Evolutionary conservation across 2,329 filamentous ascomycete species (phyloP), one percentile per base, ranked within the genome.

Genomic region (Escovopsis sp.): DNA sequence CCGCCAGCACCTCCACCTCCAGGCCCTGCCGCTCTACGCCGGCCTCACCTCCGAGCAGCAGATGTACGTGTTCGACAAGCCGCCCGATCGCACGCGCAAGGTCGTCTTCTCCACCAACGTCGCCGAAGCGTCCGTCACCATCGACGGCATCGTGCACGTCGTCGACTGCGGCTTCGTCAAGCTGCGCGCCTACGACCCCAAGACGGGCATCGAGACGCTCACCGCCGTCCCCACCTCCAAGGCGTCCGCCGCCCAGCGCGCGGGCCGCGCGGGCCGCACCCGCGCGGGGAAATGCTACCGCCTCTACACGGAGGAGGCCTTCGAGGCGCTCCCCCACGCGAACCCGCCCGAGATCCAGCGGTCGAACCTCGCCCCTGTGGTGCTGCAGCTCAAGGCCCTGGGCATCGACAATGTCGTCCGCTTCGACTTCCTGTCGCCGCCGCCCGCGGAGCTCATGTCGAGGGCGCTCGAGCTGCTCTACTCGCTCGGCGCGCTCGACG

Each of bases 21-120:
- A 51, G 31, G 43, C 57, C 15, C 58, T 96, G 8, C 87, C 88
- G 2, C 68, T 96, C 0, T 96, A 92, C 52, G 85, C 90, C 4
- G 90, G 88, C 2, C 68, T 96, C 5, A 75, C 85, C 2, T 85
- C 80, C 8, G 87, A 94, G 43, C 78, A 94, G 49, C 90, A 96
- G 52, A 88, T 94, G 75, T 87, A 87, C 44, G 80, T 96, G 28
- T 96, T 96, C 52, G 85, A 94, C 47, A 76, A 80, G 36, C 65
- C 86, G 2, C 76, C 83, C 0, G 76, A 83, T 41, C 79, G 87
- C 39, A 87, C 78, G 2, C 72, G 90, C 29, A 96, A 96, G 52
- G 81, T 94, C 27, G 82, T 98, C 26, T 78, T 94, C 44, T 80
- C 84, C 4, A 96, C 90, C 39, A 96, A 96, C 52, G 94, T 96